phyloP scores from a whole-genome alignment of 1,284 basidiomycete genomes.

The Leccinum variabile region DNA sequence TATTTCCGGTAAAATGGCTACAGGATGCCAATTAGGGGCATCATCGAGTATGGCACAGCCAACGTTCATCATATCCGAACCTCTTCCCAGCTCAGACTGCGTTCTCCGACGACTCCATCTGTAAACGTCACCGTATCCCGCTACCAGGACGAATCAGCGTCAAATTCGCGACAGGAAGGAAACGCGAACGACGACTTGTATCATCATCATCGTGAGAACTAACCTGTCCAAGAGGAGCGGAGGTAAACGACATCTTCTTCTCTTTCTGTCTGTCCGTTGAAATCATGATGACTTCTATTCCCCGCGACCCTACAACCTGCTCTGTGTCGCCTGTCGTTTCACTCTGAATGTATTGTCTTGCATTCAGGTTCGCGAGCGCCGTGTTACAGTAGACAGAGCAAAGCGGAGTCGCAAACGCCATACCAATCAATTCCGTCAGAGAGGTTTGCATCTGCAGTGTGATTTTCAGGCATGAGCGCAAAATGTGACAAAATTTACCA shows the following conservation, averaged over 20 bases:
- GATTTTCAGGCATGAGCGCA: background rate
- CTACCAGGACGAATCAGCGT: background rate
- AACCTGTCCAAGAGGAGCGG: background rate
- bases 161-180: background rate
- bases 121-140: background rate
- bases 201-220: background rate
- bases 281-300: background rate
- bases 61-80: background rate
- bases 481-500: too few relatives aligned
- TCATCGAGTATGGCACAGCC: background rate
- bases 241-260: background rate
- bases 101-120: background rate
- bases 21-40: background rate
- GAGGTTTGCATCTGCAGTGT: slow-evolving; percentile 1
- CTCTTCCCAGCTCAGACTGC: background rate
- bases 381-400: slow-evolving; percentile 20
- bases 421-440: background rate
- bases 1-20: too few relatives aligned
- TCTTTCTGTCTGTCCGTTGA: background rate
- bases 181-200: background rate
- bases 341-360: slow-evolving; percentile 7
- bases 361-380: slow-evolving; percentile 5
- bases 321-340: background rate
- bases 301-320: background rate
- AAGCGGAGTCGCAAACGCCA: slow-evolving; percentile 4